These are phyloP conservation scores for Psilocybe tampanensis DNA, from an alignment of 768 basidiomycete genomes.

Conservation along the genomic window DNA sequence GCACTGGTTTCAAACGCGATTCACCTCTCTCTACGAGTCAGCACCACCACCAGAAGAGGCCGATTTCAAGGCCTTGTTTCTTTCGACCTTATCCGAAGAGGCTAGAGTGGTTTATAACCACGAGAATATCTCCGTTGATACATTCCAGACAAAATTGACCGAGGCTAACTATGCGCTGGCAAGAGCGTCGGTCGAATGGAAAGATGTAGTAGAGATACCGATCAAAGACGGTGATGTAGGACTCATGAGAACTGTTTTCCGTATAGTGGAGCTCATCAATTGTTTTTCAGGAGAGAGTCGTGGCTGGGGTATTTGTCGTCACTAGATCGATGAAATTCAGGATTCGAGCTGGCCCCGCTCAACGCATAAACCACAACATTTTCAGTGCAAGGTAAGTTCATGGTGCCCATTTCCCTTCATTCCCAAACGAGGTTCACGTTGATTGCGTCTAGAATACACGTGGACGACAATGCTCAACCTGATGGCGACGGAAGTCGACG, in stretches of 20 bases:
- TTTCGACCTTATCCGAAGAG: constrained; percentile 8
- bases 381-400: constrained; percentile 12
- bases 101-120: constrained; percentile 8
- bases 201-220: constrained; percentile 8
- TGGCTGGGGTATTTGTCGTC: constrained; percentile 10
- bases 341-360: constrained; percentile 9
- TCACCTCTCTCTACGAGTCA: constrained; percentile 8
- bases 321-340: constrained; percentile 6
- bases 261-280: not conserved
- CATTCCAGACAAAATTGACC: constrained; percentile 6
- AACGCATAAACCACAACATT: constrained; percentile 5
- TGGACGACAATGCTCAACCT: not conserved
- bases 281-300: not conserved
- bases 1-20: constrained; percentile 3
- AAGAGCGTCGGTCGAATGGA: constrained; percentile 9
- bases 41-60: constrained; percentile 4
- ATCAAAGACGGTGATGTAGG: not conserved
- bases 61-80: constrained; percentile 8
- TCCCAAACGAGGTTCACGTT: not conserved
- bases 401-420: not conserved
- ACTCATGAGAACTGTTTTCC: not conserved
- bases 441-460: not conserved
- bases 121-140: not conserved
- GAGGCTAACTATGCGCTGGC: not conserved
- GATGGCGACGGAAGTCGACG: constrained; percentile 2